phyloP scores from a whole-genome alignment of 495 filamentous ascomycete species.

The Cenococcum geophilum region DNA sequence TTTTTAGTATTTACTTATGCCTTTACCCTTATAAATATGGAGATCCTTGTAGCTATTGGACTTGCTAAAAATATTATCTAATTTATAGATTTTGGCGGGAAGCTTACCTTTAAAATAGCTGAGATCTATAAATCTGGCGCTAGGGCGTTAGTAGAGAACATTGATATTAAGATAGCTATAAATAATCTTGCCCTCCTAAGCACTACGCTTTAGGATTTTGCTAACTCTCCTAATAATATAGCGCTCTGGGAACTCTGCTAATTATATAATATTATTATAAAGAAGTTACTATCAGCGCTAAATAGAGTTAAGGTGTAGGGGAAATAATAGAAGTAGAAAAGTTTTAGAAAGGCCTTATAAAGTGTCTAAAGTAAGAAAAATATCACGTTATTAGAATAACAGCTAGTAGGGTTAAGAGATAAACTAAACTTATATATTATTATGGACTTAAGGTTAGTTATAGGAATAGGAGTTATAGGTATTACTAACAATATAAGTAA shows the following conservation, averaged over 20 bases:
- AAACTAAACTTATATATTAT: constrained; percentile 8
- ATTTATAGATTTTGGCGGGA: constrained; percentile 1
- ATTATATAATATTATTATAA: constrained; percentile 1
- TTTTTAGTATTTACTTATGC: no score
- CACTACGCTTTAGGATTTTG: constrained; percentile 2
- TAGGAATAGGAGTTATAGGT: constrained; percentile 6
- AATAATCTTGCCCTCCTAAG: background rate
- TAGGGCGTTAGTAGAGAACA: background rate
- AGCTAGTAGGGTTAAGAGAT: constrained; percentile 15
- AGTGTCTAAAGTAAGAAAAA: constrained; percentile 18
- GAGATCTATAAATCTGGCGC: background rate
- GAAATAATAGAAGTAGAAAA: constrained; percentile 12
- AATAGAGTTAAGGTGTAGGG: constrained; percentile 10
- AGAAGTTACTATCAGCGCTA: constrained; percentile 12
- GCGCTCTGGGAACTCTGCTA: constrained; percentile 7
- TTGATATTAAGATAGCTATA: background rate
- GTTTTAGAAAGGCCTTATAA: constrained; percentile 12
- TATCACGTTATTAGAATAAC: constrained; percentile 13
- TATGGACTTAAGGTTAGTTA: constrained; percentile 8
- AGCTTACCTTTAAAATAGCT: background rate
- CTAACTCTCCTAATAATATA: constrained; percentile 6
- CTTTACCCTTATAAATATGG: background rate
- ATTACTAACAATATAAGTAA: constrained; percentile 5
- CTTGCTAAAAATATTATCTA: constrained; percentile 3
- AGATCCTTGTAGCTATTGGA: background rate